phyloP scores from a whole-genome alignment of 306 rosid genomes.

The Cicer judaicum region DNA sequence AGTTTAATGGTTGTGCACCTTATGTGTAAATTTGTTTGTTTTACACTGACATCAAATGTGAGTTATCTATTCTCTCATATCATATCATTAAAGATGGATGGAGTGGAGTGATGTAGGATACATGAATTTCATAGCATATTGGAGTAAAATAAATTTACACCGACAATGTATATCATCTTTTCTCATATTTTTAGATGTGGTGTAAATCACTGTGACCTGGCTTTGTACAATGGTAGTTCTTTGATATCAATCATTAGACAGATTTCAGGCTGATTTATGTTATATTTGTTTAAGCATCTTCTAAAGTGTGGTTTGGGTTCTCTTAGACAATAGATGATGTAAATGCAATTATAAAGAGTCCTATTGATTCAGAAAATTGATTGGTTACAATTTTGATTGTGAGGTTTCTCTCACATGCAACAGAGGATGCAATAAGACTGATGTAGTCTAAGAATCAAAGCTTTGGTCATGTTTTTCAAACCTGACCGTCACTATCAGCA shows the following conservation, averaged over 20 bases:
- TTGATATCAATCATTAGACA: background rate
- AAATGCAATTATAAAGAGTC: constrained; percentile 14
- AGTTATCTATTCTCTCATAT: no score
- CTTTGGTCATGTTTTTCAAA: constrained; percentile 17
- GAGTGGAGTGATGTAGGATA: no score
- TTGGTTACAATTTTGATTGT: background rate
- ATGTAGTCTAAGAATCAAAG: constrained; percentile 28
- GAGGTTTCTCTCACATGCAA: constrained; percentile 8
- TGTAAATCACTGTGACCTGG: background rate
- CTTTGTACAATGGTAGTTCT: background rate
- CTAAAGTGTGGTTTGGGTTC: no score
- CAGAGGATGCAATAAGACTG: constrained; percentile 3
- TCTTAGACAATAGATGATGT: background rate
- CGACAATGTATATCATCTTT: no score
- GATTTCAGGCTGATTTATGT: constrained; percentile 4
- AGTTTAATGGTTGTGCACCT: no score
- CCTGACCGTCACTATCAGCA: constrained; percentile 10
- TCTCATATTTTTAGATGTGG: no score
- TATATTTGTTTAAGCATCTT: no score
- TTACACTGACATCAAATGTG: no score
- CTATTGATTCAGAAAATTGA: background rate
- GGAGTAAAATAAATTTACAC: no score
- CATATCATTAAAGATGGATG: no score
- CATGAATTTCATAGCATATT: no score
- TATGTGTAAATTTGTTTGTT: no score